Base-by-base conservation (phyloP, 108 stramenopile genomes). In the Epipyxis sp. region DNA sequence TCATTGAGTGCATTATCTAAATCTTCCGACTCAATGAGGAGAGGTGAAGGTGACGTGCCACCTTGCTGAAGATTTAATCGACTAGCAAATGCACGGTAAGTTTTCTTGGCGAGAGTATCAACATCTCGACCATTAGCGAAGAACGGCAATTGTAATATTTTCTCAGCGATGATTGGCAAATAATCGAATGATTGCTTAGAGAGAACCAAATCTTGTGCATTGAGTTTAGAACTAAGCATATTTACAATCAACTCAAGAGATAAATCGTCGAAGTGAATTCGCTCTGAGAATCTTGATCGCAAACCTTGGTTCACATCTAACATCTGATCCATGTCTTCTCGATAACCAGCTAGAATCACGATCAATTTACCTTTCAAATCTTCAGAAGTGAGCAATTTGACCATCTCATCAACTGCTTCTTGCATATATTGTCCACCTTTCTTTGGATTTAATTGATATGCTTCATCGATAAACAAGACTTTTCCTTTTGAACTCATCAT, bases 401-500 rank as follows among this genome's bases (percentile, higher is more conserved):
- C 78, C 35, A 83, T 42, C 43, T 83, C 77, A 65, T 83, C 83
- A 29, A 83, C 80, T n/a, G 76, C 82, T 78, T 83, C 67, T 40
- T 79, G 79, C 77, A 78, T 78, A 71, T 76, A 80, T 0, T 34
- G n/a, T n/a, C 81, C 80, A 27, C 43, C 40, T 37, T 71, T 78
- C 34, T 27, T 13, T 29, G 81, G 81, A 57, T 81, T 81, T 0
- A 83, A 76, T 10, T 80, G 78, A 67, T 83, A 83, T 1, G 83
- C 83, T 54, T 83, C 83, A 45, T 83, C 83, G 43, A 83, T 77
- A 77, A 83, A 83, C 34, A 83, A 57, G 29, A 83, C 83, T 57
- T 77, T 79, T 6, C 83, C 83, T 27, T 77, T 37, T 16, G 80
- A 80, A 44, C 81, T 74, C 41, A 59, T 42, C 37, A 83, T 27